Conservation (phyloP, 495 filamentous ascomycete species). For the Cercophora samala region DNA sequence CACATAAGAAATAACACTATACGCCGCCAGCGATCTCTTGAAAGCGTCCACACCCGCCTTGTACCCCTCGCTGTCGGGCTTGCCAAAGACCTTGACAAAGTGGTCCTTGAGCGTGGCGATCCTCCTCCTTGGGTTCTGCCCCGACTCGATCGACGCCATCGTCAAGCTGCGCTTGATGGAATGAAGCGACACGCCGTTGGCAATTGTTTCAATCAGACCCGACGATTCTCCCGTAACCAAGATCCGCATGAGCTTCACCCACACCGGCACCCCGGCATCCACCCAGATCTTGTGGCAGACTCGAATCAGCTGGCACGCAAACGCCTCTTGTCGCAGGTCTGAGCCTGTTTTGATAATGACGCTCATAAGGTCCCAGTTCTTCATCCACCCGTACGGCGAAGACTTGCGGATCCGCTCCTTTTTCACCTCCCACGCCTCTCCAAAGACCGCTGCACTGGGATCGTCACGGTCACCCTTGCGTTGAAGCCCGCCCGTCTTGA, state of each 20-base stretch:
- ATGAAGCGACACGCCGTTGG: slow-evolving; percentile 72
- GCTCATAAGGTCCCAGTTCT: slow-evolving; percentile 74
- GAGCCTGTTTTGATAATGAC: slow-evolving; percentile 79
- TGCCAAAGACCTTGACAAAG: slow-evolving; percentile 70
- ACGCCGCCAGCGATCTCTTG: slow-evolving; percentile 66
- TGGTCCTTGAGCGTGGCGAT: slow-evolving; percentile 73
- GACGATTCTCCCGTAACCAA: slow-evolving; percentile 75
- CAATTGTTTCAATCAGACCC: slow-evolving; percentile 76
- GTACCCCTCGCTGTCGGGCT: slow-evolving; percentile 58
- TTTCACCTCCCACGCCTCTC: slow-evolving; percentile 72
- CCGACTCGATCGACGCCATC: slow-evolving; percentile 60
- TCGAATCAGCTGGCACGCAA: slow-evolving; percentile 72
- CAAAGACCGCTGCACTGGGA: slow-evolving; percentile 75
- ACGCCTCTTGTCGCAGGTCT: slow-evolving; percentile 72
- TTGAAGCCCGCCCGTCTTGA: slow-evolving; percentile 71
- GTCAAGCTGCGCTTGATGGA: slow-evolving; percentile 73
- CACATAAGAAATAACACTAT: slow-evolving; percentile 72
- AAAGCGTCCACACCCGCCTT: slow-evolving; percentile 65
- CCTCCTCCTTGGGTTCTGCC: slow-evolving; percentile 60
- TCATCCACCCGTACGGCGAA: slow-evolving; percentile 73
- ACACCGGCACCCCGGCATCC: slow-evolving; percentile 66
- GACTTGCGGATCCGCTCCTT: slow-evolving; percentile 72
- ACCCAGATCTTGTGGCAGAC: slow-evolving; percentile 74
- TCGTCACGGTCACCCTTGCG: slow-evolving; percentile 74
- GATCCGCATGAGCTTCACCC: slow-evolving; percentile 77